These are phyloP conservation scores for Trypanosoma cruzi DNA, from an alignment of 208 protist species.

Conservation along the genomic window DNA sequence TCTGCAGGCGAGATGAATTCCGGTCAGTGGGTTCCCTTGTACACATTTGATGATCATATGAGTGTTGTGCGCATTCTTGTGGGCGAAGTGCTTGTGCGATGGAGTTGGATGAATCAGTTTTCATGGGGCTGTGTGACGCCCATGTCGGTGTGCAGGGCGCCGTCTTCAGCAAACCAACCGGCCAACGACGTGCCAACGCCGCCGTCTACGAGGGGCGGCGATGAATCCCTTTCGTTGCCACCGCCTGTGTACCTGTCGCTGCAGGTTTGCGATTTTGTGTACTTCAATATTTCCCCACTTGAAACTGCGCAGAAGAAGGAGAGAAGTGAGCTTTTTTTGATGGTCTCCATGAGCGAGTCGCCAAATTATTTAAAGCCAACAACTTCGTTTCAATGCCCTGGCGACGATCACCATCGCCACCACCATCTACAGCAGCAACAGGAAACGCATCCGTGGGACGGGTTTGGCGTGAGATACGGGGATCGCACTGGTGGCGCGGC, in stretches of 20 bases:
- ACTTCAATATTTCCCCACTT: not conserved
- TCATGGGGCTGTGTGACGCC: constrained; percentile 13
- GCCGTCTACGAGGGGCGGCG: not conserved
- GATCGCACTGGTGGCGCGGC: constrained; percentile 5
- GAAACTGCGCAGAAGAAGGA: not conserved
- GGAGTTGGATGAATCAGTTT: not conserved
- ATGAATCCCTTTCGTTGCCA: not conserved
- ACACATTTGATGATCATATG: not conserved
- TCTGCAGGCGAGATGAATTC: not conserved
- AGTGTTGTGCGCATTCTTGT: not conserved
- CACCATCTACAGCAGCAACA: too few species aligned
- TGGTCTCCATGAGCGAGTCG: not conserved
- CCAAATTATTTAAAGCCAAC: not conserved
- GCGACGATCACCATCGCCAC: not conserved
- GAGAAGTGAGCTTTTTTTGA: not conserved
- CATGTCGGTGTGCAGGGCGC: not conserved
- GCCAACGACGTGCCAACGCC: not conserved
- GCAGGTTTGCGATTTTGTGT: constrained; percentile 7
- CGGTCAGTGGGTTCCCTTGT: constrained; percentile 17
- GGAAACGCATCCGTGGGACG: not conserved
- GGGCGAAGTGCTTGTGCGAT: constrained; percentile 25
- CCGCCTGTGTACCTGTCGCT: constrained; percentile 6
- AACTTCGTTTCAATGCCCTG: not conserved
- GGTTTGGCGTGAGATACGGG: not conserved
- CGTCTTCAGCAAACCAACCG: not conserved